phyloP scores from a whole-genome alignment of 495 filamentous ascomycete genomes.

The Neohortaea acidophila region DNA sequence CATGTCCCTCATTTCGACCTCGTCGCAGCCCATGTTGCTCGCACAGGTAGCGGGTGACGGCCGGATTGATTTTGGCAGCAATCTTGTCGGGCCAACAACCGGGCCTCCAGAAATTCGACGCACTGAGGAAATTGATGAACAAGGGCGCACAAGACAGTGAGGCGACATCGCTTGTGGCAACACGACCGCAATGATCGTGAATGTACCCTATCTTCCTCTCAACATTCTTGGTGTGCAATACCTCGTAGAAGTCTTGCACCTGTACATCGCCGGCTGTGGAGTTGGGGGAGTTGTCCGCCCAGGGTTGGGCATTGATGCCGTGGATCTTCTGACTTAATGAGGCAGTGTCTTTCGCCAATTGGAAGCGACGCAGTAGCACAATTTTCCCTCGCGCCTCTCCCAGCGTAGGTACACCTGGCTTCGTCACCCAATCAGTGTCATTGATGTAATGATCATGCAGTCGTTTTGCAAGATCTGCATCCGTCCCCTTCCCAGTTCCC shows the following conservation, averaged over 20 bases:
- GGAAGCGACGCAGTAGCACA: constrained; percentile 72
- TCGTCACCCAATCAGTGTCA: constrained; percentile 58
- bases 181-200: constrained; percentile 57
- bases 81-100: constrained; percentile 78
- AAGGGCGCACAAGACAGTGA: constrained; percentile 38
- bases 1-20: constrained; percentile 40
- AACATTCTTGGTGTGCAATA: constrained; percentile 59
- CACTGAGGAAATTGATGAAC: constrained; percentile 81
- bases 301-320: constrained; percentile 66
- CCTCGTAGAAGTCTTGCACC: constrained; percentile 93
- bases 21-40: constrained; percentile 41
- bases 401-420: constrained; percentile 63
- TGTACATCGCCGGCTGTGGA: constrained; percentile 58
- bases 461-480: constrained; percentile 60
- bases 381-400: constrained; percentile 71
- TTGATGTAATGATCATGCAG: constrained; percentile 55
- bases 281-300: constrained; percentile 81
- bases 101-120: constrained; percentile 82
- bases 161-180: constrained; percentile 49
- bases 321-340: constrained; percentile 44
- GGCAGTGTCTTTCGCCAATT: too few species aligned
- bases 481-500: constrained; percentile 63
- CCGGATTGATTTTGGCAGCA: constrained; percentile 66
- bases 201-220: constrained; percentile 63
- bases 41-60: constrained; percentile 65